Evolutionary conservation across 1,284 basidiomycete species (phyloP).

Genomic region (Tilletia setariae): DNA sequence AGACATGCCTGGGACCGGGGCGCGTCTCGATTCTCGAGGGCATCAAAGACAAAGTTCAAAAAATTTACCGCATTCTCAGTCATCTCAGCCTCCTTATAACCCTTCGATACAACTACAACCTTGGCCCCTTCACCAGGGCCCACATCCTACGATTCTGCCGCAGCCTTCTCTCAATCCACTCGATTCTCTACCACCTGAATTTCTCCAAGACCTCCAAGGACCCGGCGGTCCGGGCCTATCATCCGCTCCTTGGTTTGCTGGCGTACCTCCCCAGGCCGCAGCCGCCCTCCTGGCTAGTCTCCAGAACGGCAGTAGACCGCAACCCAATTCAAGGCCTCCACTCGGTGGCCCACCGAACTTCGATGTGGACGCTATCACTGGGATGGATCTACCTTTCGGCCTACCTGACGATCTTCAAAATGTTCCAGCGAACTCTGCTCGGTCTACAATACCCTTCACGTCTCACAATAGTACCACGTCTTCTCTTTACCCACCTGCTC

Average conservation of each 20-base stretch:
- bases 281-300: constrained; percentile 1
- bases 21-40: constrained; percentile 2
- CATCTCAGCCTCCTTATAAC: constrained; percentile 5
- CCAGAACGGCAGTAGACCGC: constrained; percentile 14
- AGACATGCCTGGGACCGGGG: constrained; percentile 5
- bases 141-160: constrained; percentile 14
- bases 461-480: neutral
- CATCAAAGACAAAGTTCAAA: constrained; percentile 18
- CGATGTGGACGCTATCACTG: neutral
- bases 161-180: neutral
- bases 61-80: neutral
- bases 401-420: constrained; percentile 60
- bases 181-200: neutral
- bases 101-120: constrained; percentile 16
- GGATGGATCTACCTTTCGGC: constrained; percentile 62
- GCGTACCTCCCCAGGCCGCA: neutral
- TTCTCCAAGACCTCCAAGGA: neutral
- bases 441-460: constrained; percentile 4
- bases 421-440: neutral
- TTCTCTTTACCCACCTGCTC: too few species aligned
- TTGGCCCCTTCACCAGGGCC: constrained; percentile 16
- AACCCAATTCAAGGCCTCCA: constrained; percentile 60
- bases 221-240: neutral
- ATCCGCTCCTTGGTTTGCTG: neutral
- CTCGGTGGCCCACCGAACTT: constrained; percentile 70